Conservation (phyloP, 257 asterid species). For the Petunia secreta region DNA sequence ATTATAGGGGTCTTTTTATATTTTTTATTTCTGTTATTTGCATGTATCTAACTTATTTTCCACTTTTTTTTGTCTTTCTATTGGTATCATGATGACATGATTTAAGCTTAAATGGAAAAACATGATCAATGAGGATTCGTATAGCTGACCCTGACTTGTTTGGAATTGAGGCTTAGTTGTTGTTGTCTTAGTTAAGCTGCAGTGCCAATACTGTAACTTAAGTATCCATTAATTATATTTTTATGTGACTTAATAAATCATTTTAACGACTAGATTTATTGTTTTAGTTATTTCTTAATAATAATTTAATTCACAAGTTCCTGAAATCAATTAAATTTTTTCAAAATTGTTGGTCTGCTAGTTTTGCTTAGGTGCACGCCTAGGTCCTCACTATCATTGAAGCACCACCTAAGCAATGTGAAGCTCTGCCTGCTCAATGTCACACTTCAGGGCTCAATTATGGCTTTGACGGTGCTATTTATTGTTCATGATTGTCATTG, state of each 20-base stretch:
- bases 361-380: slow-evolving; percentile 4
- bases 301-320: background rate
- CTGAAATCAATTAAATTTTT: slow-evolving; percentile 4
- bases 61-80: background rate
- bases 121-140: too few relatives aligned
- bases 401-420: background rate
- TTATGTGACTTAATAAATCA: background rate
- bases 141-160: too few relatives aligned
- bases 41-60: too few relatives aligned
- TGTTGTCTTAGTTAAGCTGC: background rate
- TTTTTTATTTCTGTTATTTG: too few relatives aligned
- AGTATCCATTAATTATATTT: background rate
- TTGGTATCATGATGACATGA: too few relatives aligned
- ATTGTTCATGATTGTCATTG: background rate
- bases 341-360: slow-evolving; percentile 16
- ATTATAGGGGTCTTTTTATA: too few relatives aligned
- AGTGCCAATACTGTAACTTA: background rate
- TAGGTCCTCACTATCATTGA: background rate
- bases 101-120: too few relatives aligned
- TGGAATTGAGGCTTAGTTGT: too few relatives aligned
- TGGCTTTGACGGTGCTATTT: background rate
- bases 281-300: slow-evolving; percentile 3
- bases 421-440: background rate
- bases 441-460: background rate
- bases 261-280: background rate